These are phyloP conservation scores for Geotrichum aggregatum DNA, from an alignment of 1,139 yeast genomes.

Conservation along the genomic window DNA sequence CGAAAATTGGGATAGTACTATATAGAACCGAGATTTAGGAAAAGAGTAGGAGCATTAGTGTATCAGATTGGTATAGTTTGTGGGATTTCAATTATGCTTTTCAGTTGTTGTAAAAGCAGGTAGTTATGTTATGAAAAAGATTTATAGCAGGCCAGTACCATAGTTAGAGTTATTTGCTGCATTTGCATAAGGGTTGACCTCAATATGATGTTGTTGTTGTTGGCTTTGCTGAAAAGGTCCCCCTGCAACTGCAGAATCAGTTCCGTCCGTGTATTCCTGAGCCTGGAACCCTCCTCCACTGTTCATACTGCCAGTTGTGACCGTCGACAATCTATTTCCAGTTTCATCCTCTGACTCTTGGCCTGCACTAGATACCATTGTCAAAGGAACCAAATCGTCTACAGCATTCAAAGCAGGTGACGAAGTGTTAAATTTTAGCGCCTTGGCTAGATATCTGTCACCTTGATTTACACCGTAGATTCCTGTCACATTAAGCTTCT, in stretches of 20 bases:
- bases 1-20: too few relatives aligned
- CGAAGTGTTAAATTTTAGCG: constrained; percentile 21
- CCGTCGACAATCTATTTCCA: not conserved
- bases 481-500: constrained; percentile 40
- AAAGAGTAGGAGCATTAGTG: too few relatives aligned
- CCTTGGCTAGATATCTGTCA: constrained; percentile 28
- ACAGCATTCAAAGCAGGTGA: not conserved
- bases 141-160: too few relatives aligned
- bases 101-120: too few relatives aligned
- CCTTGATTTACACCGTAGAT: constrained; percentile 39
- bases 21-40: too few relatives aligned
- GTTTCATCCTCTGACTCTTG: not conserved
- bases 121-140: too few relatives aligned
- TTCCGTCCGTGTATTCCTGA: not conserved
- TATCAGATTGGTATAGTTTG: too few relatives aligned
- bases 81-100: too few relatives aligned
- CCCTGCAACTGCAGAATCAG: too few relatives aligned
- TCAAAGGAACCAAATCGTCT: not conserved
- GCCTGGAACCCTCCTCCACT: not conserved
- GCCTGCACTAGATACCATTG: not conserved
- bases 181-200: too few relatives aligned
- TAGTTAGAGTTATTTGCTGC: too few relatives aligned
- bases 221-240: not conserved
- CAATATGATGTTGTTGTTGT: too few relatives aligned
- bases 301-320: not conserved